Evolutionary conservation across 2,329 filamentous ascomycete species (phyloP), one percentile per base, ranked within the genome.

Genomic region (Nannizziopsis arthrosporioides): DNA sequence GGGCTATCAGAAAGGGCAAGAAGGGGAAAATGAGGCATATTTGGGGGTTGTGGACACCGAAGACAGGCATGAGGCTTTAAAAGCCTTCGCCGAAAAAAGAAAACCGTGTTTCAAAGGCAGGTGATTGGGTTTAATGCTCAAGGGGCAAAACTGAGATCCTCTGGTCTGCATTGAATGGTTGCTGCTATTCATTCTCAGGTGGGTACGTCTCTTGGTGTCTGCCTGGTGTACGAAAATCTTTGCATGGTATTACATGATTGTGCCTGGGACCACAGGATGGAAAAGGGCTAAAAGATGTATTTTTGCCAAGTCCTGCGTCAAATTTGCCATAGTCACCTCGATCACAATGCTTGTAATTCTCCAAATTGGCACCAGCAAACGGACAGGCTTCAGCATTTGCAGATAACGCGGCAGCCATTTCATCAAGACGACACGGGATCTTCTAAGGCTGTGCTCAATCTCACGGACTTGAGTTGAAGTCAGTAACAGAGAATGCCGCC

Each of bases 11-110:
- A 60, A 68, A 55, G 77, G 75, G 3, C 84, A 92, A 68, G 77
- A 78, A 60, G 77, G 82, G n/a, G 92, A 95, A 71, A 90, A 88
- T 65, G 74, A 77, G 57, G 88, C 89, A 69, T 96, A 96, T 65
- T 78, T 87, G 60, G 73, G 81, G 19, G 86, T 96, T 3, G 76
- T 95, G 12, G 76, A 74, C 53, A 94, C 87, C 0, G 82, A 89
- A 62, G 92, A 98, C 70, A 75, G 89, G 51, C 73, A 87, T 58
- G 92, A 96, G 73, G 92, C 92, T 32, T 71, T 98, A 54, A 77
- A 70, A 64, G 92, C 92, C 0, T 98, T 98, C 69, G 74, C 70
- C 46, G 82, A 85, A 70, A 85, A 85, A 74, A 75, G 82, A 58
- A 81, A 76, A 65, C 81, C 81, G 12, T 70, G 71, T n/a, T 85